A percentile compares a stretch with the other conserved stretches of the same genome.
These are phyloP conservation scores for Chenopodium suecicum DNA, from an alignment of 148 eudicot species.

Conservation along the genomic window DNA sequence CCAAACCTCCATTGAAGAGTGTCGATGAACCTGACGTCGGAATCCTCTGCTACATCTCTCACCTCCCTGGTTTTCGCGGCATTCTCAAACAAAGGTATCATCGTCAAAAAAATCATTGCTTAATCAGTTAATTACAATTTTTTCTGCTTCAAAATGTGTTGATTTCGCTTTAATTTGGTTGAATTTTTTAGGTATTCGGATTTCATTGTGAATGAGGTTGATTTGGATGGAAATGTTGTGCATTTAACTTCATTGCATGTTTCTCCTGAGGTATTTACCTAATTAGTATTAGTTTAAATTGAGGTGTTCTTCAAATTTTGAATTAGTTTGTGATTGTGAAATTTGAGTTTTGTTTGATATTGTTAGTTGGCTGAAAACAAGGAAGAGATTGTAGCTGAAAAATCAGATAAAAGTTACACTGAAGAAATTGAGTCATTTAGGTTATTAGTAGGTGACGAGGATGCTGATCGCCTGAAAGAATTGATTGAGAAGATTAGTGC, in stretches of 20 bases:
- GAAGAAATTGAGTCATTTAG: constrained; percentile 67
- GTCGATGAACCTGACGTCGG: constrained; percentile 82
- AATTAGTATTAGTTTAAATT: background rate
- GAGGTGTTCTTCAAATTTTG: background rate
- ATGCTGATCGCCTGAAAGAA: constrained; percentile 57
- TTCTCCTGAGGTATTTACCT: constrained; percentile 56
- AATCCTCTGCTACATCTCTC: constrained; percentile 74
- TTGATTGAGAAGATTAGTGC: constrained; percentile 61
- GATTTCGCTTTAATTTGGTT: background rate
- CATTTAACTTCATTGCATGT: constrained; percentile 69
- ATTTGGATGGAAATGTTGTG: constrained; percentile 81
- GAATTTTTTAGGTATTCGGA: constrained; percentile 70
- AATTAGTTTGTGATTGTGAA: background rate
- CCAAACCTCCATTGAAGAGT: constrained; percentile 30
- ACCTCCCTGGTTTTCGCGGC: constrained; percentile 86
- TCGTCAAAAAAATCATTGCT: background rate
- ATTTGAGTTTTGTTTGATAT: background rate
- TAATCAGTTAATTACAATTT: too few species aligned
- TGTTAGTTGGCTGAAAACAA: constrained; percentile 63
- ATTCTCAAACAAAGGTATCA: constrained; percentile 82
- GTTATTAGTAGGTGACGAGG: constrained; percentile 66
- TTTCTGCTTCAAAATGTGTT: background rate
- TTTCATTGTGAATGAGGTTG: constrained; percentile 96
- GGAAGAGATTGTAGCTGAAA: constrained; percentile 43
- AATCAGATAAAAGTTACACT: constrained; percentile 47